Conservation (phyloP, 768 basidiomycete species). For the Pleurotus cornucopiae region DNA sequence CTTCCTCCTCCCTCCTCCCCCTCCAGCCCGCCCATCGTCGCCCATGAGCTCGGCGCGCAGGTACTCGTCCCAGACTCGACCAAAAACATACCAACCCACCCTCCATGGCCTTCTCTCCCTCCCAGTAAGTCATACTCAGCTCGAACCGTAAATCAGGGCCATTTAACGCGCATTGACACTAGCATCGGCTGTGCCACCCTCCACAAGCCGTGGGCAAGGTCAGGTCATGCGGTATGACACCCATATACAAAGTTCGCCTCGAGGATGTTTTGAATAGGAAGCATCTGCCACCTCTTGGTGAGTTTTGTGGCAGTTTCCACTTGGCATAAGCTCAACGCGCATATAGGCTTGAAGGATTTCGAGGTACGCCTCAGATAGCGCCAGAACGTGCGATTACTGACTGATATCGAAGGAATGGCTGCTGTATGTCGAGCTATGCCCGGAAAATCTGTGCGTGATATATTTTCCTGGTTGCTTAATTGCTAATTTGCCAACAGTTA, state of each 20-base stretch:
- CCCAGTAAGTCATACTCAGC: conserved; percentile 24
- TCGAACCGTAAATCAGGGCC: neutral
- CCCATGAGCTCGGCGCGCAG: conserved; percentile 15
- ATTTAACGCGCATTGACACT: neutral
- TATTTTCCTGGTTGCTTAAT: neutral
- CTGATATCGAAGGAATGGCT: conserved; percentile 59
- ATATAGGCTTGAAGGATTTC: conserved; percentile 63
- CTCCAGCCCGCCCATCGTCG: conserved; percentile 18
- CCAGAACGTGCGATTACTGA: too few species aligned
- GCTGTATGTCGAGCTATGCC: conserved; percentile 69
- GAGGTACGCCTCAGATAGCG: conserved; percentile 31
- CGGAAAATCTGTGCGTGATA: conserved; percentile 65
- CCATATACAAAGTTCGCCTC: conserved; percentile 60
- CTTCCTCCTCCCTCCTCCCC: conserved; percentile 17
- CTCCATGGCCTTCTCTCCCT: conserved; percentile 30
- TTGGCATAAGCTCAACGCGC: conserved; percentile 1
- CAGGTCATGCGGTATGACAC: conserved; percentile 64
- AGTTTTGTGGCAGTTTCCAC: conserved; percentile 10
- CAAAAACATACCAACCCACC: conserved; percentile 21
- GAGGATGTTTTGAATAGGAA: conserved; percentile 74
- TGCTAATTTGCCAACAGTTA: conserved; percentile 40
- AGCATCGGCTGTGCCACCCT: conserved; percentile 62
- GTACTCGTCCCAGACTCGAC: conserved; percentile 18
- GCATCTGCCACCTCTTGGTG: conserved; percentile 75
- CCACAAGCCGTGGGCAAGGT: conserved; percentile 60